Percentiles rank a stretch among this genome's conserved stretches.
phyloP scores from a whole-genome alignment of 495 filamentous ascomycete genomes.

The Xylaria castorea region DNA sequence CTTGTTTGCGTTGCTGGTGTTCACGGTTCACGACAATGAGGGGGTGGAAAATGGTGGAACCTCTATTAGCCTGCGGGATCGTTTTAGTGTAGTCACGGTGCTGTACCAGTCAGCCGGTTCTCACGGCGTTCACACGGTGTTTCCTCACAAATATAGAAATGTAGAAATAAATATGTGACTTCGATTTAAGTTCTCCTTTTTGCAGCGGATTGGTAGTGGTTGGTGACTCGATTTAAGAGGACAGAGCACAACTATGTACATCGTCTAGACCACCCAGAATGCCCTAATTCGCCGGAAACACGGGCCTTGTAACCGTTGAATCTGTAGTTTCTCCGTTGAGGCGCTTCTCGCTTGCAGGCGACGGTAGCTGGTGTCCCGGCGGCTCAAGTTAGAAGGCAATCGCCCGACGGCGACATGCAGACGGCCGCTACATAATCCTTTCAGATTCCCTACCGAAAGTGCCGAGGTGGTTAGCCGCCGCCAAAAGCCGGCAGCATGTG shows the following conservation, averaged over 20 bases:
- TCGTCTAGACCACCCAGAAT: neutral
- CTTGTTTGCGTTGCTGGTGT: neutral
- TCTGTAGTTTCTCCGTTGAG: conserved; percentile 20
- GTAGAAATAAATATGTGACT: neutral
- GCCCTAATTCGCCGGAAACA: conserved; percentile 23
- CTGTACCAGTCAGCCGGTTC: neutral
- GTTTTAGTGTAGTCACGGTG: conserved; percentile 8
- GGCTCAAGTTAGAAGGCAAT: conserved; percentile 17
- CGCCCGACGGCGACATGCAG: conserved; percentile 3
- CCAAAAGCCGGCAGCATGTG: neutral
- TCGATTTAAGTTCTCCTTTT: neutral
- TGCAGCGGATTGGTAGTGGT: neutral
- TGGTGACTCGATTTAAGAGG: neutral
- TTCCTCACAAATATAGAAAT: conserved; percentile 8
- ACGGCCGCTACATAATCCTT: neutral
- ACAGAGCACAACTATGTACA: conserved; percentile 5
- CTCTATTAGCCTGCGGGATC: conserved; percentile 15
- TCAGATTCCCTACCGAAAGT: neutral
- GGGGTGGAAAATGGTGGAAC: conserved; percentile 19
- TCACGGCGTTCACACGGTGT: neutral
- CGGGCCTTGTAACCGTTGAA: conserved; percentile 29
- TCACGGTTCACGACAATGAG: conserved; percentile 15
- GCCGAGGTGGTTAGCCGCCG: neutral
- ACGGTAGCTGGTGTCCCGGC: conserved; percentile 28
- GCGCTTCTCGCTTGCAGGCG: conserved; percentile 10